Conservation (phyloP, 2,329 filamentous ascomycete genomes). For the Xylariaceae sp. region DNA sequence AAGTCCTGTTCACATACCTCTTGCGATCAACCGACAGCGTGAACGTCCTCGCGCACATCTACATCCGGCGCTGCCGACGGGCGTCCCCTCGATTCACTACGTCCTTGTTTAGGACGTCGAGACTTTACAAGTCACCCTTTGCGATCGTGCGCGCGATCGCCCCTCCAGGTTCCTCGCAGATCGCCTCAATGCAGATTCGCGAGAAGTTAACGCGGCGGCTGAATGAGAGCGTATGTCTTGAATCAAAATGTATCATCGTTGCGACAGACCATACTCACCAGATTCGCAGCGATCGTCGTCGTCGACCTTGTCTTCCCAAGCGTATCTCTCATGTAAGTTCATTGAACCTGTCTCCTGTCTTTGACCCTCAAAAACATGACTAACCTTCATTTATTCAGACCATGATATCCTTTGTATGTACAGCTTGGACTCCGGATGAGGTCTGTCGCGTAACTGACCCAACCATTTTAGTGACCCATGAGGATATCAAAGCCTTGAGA, state of each 20-base stretch:
- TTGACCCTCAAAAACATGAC: slow-evolving; percentile 1
- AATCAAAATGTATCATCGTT: slow-evolving; percentile 14
- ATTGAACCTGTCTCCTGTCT: background rate
- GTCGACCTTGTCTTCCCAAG: slow-evolving; percentile 35
- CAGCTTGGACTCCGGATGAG: background rate
- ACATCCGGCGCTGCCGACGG: background rate
- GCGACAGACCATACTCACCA: slow-evolving; percentile 25
- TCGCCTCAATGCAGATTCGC: slow-evolving; percentile 30
- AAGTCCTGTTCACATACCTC: background rate
- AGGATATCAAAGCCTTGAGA: slow-evolving; percentile 83
- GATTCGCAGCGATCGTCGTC: slow-evolving; percentile 30
- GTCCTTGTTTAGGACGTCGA: background rate
- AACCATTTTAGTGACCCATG: slow-evolving; percentile 64
- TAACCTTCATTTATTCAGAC: slow-evolving; percentile 29
- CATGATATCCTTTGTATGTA: slow-evolving; percentile 36
- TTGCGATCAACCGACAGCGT: background rate
- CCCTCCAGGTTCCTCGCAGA: background rate
- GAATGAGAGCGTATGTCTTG: slow-evolving; percentile 32
- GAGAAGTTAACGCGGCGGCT: slow-evolving; percentile 30
- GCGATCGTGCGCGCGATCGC: background rate
- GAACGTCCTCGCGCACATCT: background rate
- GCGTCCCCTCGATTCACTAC: background rate
- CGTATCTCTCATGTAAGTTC: slow-evolving; percentile 44
- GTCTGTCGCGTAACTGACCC: slow-evolving; percentile 15
- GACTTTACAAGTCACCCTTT: background rate